phyloP scores from a whole-genome alignment of 2,329 filamentous ascomycete species.

The Cytospora piceicola region DNA sequence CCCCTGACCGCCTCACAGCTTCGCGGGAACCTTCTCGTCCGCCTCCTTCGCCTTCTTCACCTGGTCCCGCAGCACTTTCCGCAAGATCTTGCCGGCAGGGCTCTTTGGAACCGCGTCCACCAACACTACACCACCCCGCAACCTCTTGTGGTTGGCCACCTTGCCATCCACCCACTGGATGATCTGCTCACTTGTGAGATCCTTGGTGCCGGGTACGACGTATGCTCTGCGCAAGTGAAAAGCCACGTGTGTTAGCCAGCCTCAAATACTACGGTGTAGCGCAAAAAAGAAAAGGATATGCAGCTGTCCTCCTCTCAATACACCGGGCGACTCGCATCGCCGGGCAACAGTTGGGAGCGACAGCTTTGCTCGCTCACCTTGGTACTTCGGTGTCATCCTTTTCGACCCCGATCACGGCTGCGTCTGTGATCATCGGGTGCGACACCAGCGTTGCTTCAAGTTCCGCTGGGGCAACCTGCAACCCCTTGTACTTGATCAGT shows the following conservation, averaged over 20 bases:
- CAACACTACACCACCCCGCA: conserved; percentile 49
- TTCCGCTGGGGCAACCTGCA: conserved; percentile 70
- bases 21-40: conserved; percentile 27
- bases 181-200: conserved; percentile 32
- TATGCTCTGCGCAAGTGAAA: conserved; percentile 30
- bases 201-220: conserved; percentile 33
- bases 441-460: conserved; percentile 54
- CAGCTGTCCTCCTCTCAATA: neutral
- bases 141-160: conserved; percentile 37
- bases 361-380: conserved; percentile 50
- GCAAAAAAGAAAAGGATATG: neutral
- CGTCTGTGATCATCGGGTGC: conserved; percentile 54
- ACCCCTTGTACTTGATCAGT: conserved; percentile 63
- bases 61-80: conserved; percentile 56
- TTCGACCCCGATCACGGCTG: conserved; percentile 64
- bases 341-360: conserved; percentile 30
- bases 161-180: conserved; percentile 35
- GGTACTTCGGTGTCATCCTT: conserved; percentile 52
- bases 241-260: conserved; percentile 7
- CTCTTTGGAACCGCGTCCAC: conserved; percentile 64
- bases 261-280: neutral
- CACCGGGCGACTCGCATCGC: neutral
- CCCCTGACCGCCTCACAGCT: conserved; percentile 25
- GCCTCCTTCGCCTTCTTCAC: conserved; percentile 41
- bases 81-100: conserved; percentile 66